Percentiles rank a stretch among this genome's conserved stretches.
These are phyloP conservation scores for Tremella yokohamensis DNA, from an alignment of 768 basidiomycete genomes.

Conservation along the genomic window DNA sequence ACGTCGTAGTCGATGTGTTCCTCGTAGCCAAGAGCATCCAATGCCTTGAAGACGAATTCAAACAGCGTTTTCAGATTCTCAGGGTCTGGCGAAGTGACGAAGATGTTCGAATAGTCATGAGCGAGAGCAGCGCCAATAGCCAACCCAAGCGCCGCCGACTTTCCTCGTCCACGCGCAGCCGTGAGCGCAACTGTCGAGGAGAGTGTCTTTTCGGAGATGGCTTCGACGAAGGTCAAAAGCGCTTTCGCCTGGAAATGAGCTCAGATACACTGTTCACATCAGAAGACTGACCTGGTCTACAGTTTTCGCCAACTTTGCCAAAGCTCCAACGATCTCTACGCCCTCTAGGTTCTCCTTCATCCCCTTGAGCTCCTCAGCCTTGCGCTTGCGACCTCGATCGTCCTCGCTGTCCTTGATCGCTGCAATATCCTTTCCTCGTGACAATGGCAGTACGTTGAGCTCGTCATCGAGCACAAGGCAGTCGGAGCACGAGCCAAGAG, in stretches of 20 bases:
- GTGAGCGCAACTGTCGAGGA: slow-evolving; percentile 93
- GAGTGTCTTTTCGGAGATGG: slow-evolving; percentile 78
- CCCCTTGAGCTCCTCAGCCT: slow-evolving; percentile 65
- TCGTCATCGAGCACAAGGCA: slow-evolving; percentile 96
- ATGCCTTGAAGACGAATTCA: slow-evolving; percentile 93
- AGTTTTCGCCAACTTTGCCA: slow-evolving; percentile 85
- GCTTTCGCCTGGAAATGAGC: slow-evolving; percentile 61
- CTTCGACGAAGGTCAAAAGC: slow-evolving; percentile 88
- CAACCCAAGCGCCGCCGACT: slow-evolving; percentile 92
- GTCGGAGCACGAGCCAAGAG: slow-evolving; percentile 85
- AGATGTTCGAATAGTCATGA: slow-evolving; percentile 94
- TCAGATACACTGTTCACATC: not conserved
- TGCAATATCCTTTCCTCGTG: slow-evolving; percentile 85
- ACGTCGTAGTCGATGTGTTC: slow-evolving; percentile 98
- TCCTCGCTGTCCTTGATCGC: slow-evolving; percentile 58
- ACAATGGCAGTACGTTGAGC: slow-evolving; percentile 93
- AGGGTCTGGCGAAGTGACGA: slow-evolving; percentile 94
- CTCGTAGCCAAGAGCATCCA: slow-evolving; percentile 91
- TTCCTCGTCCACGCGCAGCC: slow-evolving; percentile 90
- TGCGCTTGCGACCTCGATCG: slow-evolving; percentile 56
- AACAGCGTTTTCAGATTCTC: slow-evolving; percentile 98
- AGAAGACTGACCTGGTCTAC: slow-evolving; percentile 67
- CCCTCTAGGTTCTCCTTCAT: slow-evolving; percentile 74
- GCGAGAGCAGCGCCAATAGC: slow-evolving; percentile 88
- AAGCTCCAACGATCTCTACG: slow-evolving; percentile 79